Conservation (phyloP, 805 yeast species). For the Cyberlindnera galapagoensis region DNA sequence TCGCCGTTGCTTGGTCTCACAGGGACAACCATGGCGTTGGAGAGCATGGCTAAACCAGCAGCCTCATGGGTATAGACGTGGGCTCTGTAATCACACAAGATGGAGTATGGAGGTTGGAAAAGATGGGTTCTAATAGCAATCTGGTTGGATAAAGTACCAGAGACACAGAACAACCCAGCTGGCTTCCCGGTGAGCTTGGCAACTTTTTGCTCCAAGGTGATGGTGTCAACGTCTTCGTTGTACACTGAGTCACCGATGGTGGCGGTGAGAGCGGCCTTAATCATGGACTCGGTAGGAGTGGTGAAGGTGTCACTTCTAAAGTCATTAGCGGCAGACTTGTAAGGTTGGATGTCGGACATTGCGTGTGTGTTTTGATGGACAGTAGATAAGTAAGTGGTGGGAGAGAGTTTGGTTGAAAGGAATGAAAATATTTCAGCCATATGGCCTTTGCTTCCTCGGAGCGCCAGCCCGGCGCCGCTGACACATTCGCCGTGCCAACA, state of each 20-base stretch:
- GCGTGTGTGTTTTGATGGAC: conserved; percentile 1
- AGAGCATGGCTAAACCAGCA: conserved; percentile 81
- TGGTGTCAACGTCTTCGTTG: conserved; percentile 71
- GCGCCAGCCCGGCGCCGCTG: too few species aligned
- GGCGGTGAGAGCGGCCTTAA: conserved; percentile 49
- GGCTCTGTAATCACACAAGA: conserved; percentile 77
- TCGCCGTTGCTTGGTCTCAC: conserved; percentile 70
- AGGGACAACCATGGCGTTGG: conserved; percentile 91
- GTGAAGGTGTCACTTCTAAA: conserved; percentile 85
- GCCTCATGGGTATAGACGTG: conserved; percentile 83
- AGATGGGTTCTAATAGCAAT: conserved; percentile 76
- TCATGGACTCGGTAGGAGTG: conserved; percentile 74
- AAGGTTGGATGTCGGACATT: conserved; percentile 57
- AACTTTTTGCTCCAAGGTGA: conserved; percentile 55
- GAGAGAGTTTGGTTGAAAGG: background rate
- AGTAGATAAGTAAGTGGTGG: conserved; percentile 1
- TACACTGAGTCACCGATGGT: conserved; percentile 85
- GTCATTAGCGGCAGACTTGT: conserved; percentile 37
- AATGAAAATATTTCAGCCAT: too few species aligned
- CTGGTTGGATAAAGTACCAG: conserved; percentile 90
- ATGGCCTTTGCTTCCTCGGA: too few species aligned
- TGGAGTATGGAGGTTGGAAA: conserved; percentile 75
- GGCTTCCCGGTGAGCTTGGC: conserved; percentile 71
- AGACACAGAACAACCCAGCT: conserved; percentile 76
- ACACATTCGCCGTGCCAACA: too few species aligned